Evolutionary conservation across 2,329 filamentous ascomycete species (phyloP).

Genomic region (Pyrenochaeta sp.): DNA sequence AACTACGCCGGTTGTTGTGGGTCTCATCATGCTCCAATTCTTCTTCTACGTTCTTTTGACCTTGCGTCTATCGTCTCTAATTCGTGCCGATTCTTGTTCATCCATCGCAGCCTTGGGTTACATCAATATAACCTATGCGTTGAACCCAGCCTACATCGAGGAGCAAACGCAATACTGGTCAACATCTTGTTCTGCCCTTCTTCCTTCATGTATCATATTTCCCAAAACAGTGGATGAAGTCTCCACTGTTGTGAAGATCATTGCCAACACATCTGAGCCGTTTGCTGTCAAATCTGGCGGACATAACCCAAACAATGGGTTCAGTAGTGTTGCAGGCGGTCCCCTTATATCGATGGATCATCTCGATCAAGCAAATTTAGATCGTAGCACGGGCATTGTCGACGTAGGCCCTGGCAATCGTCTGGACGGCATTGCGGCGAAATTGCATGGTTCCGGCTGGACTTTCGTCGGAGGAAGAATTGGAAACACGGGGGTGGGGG

Average conservation of each 20-base stretch:
- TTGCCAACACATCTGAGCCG: conserved; percentile 50
- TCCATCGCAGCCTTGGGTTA: conserved; percentile 29
- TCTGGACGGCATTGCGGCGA: conserved; percentile 46
- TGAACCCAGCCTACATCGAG: conserved; percentile 31
- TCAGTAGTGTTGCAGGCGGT: conserved; percentile 55
- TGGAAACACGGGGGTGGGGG: conserved; percentile 57
- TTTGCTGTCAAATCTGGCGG: conserved; percentile 65
- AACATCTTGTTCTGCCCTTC: conserved; percentile 38
- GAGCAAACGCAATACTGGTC: conserved; percentile 44
- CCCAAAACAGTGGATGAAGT: conserved; percentile 58
- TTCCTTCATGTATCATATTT: conserved; percentile 41
- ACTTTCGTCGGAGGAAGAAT: conserved; percentile 57
- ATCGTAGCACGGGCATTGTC: conserved; percentile 32
- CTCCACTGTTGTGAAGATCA: conserved; percentile 59
- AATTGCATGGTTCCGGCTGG: conserved; percentile 45
- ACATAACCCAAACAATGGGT: conserved; percentile 57
- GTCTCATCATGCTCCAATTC: conserved; percentile 5
- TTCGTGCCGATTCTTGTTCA: conserved; percentile 26
- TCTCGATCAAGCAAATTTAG: conserved; percentile 36
- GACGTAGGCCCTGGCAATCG: conserved; percentile 44
- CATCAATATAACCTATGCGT: conserved; percentile 27
- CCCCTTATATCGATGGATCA: conserved; percentile 55
- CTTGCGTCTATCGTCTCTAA: conserved; percentile 8
- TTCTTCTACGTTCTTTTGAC: neutral
- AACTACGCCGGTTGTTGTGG: too few species aligned